A percentile compares a stretch with the other conserved stretches of the same genome.
These are phyloP conservation scores for Daedalea quercina DNA, from an alignment of 768 basidiomycete genomes.

Conservation along the genomic window DNA sequence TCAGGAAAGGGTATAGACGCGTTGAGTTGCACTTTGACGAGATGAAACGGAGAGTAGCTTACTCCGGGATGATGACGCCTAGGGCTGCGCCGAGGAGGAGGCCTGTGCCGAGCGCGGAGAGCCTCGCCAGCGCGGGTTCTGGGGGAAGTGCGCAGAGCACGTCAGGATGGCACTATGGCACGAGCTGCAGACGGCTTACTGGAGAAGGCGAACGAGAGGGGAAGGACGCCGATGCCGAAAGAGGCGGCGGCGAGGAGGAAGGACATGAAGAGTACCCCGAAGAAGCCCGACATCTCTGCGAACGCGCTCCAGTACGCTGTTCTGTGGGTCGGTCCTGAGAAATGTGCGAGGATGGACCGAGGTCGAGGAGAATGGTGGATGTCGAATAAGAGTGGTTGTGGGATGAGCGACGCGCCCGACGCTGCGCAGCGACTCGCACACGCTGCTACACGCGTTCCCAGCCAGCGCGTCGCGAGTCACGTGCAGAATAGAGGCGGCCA, in stretches of 20 bases:
- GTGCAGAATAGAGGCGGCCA: no score
- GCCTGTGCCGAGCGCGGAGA: conserved; percentile 69
- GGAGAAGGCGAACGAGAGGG: conserved; percentile 67
- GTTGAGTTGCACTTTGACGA: not conserved
- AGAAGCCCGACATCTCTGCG: conserved; percentile 21
- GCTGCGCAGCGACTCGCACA: no score
- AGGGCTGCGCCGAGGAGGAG: conserved; percentile 85
- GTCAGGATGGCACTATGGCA: not conserved
- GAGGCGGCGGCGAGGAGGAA: conserved; percentile 52
- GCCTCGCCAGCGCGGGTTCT: conserved; percentile 35
- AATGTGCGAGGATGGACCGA: no score
- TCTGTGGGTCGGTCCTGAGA: no score
- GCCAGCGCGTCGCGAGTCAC: no score
- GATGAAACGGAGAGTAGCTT: conserved; percentile 28
- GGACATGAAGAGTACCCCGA: conserved; percentile 49
- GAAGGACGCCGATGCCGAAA: conserved; percentile 67
- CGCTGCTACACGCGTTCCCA: no score
- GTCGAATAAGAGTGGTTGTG: no score
- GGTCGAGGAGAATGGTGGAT: no score
- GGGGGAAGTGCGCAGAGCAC: not conserved
- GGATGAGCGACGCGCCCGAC: no score
- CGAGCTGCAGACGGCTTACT: conserved; percentile 38
- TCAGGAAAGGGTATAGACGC: not conserved
- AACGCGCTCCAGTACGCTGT: no score
- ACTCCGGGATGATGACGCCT: conserved; percentile 93